Percentiles rank a stretch among this genome's conserved stretches.
Evolutionary conservation across 768 basidiomycete genomes (phyloP).

Genomic region (Holtermannia corniformis): DNA sequence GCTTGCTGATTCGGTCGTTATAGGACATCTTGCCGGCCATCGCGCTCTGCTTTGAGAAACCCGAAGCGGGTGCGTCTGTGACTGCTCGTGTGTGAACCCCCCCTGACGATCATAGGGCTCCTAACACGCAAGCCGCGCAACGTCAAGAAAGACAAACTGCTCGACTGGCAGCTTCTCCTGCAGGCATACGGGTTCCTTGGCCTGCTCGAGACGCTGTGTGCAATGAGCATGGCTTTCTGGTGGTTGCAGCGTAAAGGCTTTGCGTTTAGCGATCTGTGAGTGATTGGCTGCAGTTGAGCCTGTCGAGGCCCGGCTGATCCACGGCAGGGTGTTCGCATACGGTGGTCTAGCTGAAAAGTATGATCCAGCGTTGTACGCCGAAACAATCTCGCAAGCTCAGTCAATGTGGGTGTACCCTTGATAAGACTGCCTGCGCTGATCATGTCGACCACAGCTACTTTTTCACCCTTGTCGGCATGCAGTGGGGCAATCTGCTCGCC

Average conservation of each 20-base stretch:
- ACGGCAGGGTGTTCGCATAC: conserved; percentile 38
- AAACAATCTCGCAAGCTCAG: conserved; percentile 47
- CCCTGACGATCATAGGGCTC: too few relatives aligned
- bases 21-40: conserved; percentile 53
- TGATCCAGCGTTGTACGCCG: conserved; percentile 36
- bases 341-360: conserved; percentile 46
- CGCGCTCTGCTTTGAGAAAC: conserved; percentile 52
- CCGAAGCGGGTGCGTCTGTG: conserved; percentile 57
- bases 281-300: neutral
- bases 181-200: conserved; percentile 57
- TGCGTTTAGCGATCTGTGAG: conserved; percentile 28
- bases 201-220: conserved; percentile 46
- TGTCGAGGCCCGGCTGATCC: conserved; percentile 1
- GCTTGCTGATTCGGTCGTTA: too few relatives aligned
- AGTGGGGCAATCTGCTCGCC: conserved; percentile 54
- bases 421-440: neutral
- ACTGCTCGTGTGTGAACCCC: too few relatives aligned
- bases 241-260: conserved; percentile 44
- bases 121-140: conserved; percentile 52
- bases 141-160: conserved; percentile 51
- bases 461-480: conserved; percentile 50
- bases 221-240: conserved; percentile 50
- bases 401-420: conserved; percentile 44
- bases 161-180: conserved; percentile 48
- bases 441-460: conserved; percentile 20